Evolutionary conservation across 1,284 basidiomycete genomes (phyloP).

Genomic region (Wolfiporia cocos): DNA sequence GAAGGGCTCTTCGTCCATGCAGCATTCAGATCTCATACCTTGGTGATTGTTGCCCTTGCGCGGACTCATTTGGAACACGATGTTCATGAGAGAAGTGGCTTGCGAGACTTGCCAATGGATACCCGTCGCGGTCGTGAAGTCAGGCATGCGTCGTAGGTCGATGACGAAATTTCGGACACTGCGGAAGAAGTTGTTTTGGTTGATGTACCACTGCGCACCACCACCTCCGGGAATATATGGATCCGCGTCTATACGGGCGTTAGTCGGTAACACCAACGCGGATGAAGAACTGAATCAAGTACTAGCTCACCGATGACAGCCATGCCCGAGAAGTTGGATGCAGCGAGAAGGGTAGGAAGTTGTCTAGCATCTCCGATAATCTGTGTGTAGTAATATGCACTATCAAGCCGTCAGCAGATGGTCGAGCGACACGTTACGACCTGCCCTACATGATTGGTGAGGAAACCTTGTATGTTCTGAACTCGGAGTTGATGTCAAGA

Average conservation of each 20-base stretch:
- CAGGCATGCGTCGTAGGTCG: slow-evolving; percentile 43
- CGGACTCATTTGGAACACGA: slow-evolving; percentile 55
- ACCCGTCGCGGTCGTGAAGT: slow-evolving; percentile 48
- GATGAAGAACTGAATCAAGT: not conserved
- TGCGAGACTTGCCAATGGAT: slow-evolving; percentile 79
- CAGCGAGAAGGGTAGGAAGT: slow-evolving; percentile 56
- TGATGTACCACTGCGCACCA: slow-evolving; percentile 51
- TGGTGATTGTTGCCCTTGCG: slow-evolving; percentile 52
- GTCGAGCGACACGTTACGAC: too few relatives aligned
- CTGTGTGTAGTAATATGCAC: slow-evolving; percentile 63
- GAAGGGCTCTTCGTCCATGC: not conserved
- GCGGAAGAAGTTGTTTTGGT: slow-evolving; percentile 67
- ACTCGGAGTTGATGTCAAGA: not conserved
- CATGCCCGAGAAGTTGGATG: slow-evolving; percentile 51
- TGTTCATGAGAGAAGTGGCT: slow-evolving; percentile 63
- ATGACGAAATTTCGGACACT: slow-evolving; percentile 60
- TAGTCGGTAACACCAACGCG: not conserved
- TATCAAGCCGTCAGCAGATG: too few relatives aligned
- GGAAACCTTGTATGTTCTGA: slow-evolving; percentile 58
- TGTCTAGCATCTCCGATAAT: slow-evolving; percentile 56
- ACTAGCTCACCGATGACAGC: slow-evolving; percentile 59
- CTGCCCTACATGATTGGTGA: slow-evolving; percentile 40
- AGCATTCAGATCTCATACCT: slow-evolving; percentile 15
- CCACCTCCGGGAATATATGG: slow-evolving; percentile 44
- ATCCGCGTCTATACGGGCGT: slow-evolving; percentile 40